phyloP scores from a whole-genome alignment of 176 grass and related monocot species.

The Poa pratensis region DNA sequence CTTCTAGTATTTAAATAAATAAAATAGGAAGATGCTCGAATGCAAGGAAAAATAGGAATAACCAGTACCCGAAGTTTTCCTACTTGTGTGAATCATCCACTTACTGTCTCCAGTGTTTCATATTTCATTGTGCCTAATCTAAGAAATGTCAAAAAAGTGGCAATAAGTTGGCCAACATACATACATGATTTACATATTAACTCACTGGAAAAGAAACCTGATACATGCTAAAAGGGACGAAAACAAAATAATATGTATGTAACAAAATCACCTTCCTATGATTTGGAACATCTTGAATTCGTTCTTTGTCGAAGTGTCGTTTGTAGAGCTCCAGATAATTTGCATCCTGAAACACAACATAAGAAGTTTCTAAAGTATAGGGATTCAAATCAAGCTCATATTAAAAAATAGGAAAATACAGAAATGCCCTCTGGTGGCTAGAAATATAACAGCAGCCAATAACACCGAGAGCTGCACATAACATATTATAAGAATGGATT shows the following conservation, averaged over 20 bases:
- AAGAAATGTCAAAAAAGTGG: not conserved
- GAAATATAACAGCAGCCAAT: not conserved
- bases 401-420: not conserved
- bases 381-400: not conserved
- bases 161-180: not conserved
- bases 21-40: not conserved
- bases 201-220: not conserved
- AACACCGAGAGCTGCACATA: not conserved
- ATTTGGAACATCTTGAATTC: constrained; percentile 55
- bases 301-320: constrained; percentile 64
- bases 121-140: constrained; percentile 71
- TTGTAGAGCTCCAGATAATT: constrained; percentile 61
- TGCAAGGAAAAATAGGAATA: not conserved
- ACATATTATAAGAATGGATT: too few species aligned
- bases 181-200: constrained; percentile 29
- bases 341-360: constrained; percentile 58
- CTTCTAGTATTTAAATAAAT: not conserved
- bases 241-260: not conserved
- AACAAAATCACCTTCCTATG: constrained; percentile 64
- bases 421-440: not conserved
- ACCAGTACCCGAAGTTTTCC: constrained; percentile 39
- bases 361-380: constrained; percentile 13
- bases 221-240: not conserved
- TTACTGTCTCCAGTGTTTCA: constrained; percentile 64
- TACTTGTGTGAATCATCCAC: constrained; percentile 74